Percentiles rank a stretch among this genome's conserved stretches.
These are phyloP conservation scores for Chlorella vulgaris DNA, from an alignment of 139 green algal genomes.

Conservation along the genomic window DNA sequence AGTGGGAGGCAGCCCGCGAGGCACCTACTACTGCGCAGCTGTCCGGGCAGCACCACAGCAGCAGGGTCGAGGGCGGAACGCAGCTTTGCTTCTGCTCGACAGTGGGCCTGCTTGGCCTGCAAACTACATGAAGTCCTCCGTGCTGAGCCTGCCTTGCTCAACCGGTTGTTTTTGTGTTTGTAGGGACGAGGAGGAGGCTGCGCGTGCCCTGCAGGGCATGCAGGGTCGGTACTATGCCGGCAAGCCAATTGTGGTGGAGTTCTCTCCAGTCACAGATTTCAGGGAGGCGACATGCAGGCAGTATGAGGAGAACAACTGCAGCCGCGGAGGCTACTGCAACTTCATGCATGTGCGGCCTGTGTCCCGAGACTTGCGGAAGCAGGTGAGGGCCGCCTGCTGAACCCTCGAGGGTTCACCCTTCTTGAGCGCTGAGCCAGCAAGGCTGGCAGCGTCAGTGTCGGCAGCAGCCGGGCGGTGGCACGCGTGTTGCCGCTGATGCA, in stretches of 20 bases:
- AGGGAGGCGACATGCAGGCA: slow-evolving; percentile 91
- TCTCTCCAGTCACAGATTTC: slow-evolving; percentile 98
- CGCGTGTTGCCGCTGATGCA: too few species aligned
- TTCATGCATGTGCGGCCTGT: slow-evolving; percentile 99
- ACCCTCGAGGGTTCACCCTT: not conserved
- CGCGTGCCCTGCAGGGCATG: slow-evolving; percentile 78
- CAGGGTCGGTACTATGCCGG: slow-evolving; percentile 88
- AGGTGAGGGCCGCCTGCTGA: slow-evolving; percentile 39
- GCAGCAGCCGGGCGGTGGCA: too few species aligned
- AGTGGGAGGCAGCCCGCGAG: too few species aligned
- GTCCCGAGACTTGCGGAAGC: slow-evolving; percentile 46
- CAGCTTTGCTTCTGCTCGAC: too few species aligned
- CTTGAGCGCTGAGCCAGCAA: too few species aligned
- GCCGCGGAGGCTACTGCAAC: slow-evolving; percentile 98
- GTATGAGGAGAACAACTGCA: slow-evolving; percentile 98
- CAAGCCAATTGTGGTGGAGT: slow-evolving; percentile 91
- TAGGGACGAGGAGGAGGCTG: slow-evolving; percentile 31
- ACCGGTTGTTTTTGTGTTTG: not conserved
- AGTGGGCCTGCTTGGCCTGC: too few species aligned
- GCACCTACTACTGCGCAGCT: too few species aligned
- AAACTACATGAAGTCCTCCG: too few species aligned
- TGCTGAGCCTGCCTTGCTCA: not conserved
- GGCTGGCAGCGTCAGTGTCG: too few species aligned
- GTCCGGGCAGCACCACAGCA: too few species aligned
- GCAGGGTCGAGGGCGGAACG: too few species aligned